Conservation (phyloP, 208 protist genomes). For the Angomonas deanei region DNA sequence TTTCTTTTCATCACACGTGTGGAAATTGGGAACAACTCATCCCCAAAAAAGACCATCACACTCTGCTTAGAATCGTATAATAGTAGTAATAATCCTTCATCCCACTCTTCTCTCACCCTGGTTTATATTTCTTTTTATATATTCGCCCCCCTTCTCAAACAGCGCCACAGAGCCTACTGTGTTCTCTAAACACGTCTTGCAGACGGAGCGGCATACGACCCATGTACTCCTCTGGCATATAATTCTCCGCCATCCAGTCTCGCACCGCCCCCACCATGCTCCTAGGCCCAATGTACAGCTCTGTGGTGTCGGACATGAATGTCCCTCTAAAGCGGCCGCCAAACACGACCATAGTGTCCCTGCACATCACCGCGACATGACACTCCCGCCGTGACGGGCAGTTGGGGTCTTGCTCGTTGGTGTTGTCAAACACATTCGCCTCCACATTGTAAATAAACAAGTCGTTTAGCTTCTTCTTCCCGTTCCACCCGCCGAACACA, state of each 20-base stretch:
- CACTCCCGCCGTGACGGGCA: conserved; percentile 81
- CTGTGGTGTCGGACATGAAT: conserved; percentile 81
- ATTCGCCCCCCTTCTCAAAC: too few relatives aligned
- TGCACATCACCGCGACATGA: conserved; percentile 75
- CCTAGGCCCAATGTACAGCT: conserved; percentile 65
- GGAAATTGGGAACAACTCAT: too few relatives aligned
- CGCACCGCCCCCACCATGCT: conserved; percentile 39
- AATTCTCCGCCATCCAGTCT: conserved; percentile 50
- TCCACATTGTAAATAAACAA: conserved; percentile 82
- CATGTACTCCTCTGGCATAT: conserved; percentile 17
- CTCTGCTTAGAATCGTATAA: too few relatives aligned
- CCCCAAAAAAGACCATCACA: too few relatives aligned
- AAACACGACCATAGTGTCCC: conserved; percentile 87
- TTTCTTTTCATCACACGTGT: too few relatives aligned
- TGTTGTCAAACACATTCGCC: conserved; percentile 53
- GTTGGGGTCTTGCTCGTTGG: conserved; percentile 52
- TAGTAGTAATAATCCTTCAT: too few relatives aligned
- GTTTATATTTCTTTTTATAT: too few relatives aligned
- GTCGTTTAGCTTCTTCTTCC: conserved; percentile 85
- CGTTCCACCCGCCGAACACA: conserved; percentile 87
- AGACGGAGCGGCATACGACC: conserved; percentile 33
- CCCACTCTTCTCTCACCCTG: too few relatives aligned
- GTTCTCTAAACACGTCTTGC: conserved; percentile 10
- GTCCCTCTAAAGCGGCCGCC: conserved; percentile 81
- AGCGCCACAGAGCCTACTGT: too few relatives aligned